A percentile compares a stretch with the other conserved stretches of the same genome.
Evolutionary conservation across 164 flowering plant species (phyloP).

Genomic region (Saururus chinensis): DNA sequence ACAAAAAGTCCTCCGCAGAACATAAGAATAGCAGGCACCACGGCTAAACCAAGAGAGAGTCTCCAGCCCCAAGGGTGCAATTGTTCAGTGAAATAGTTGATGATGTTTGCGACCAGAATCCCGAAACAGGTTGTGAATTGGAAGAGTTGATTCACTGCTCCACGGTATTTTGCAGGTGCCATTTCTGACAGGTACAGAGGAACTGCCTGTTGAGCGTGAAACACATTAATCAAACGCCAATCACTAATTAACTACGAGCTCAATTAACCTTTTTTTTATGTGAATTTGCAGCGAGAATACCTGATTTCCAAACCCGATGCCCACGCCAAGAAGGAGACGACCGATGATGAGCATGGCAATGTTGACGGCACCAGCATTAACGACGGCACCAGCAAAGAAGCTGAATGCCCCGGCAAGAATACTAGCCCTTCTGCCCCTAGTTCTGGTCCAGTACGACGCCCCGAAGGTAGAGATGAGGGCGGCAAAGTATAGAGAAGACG

Average conservation of each 20-base stretch:
- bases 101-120: conserved; percentile 55
- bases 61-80: conserved; percentile 97
- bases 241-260: too few species aligned
- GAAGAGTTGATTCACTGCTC: conserved; percentile 73
- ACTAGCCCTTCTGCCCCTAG: conserved; percentile 54
- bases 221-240: neutral
- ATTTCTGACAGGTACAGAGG: conserved; percentile 89
- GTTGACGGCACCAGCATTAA: conserved; percentile 66
- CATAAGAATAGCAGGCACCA: conserved; percentile 64
- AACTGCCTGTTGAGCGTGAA: conserved; percentile 42
- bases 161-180: conserved; percentile 82
- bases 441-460: conserved; percentile 67
- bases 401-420: conserved; percentile 63
- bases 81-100: conserved; percentile 55
- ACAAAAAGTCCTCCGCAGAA: conserved; percentile 67
- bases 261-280: too few species aligned
- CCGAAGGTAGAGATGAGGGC: conserved; percentile 75
- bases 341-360: conserved; percentile 73
- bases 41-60: conserved; percentile 72
- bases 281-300: conserved; percentile 16
- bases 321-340: conserved; percentile 62
- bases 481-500: conserved; percentile 85
- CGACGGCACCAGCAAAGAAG: conserved; percentile 61
- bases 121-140: conserved; percentile 74
- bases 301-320: conserved; percentile 92